phyloP scores from a whole-genome alignment of 768 basidiomycete genomes.

The Mycena rebaudengoi region DNA sequence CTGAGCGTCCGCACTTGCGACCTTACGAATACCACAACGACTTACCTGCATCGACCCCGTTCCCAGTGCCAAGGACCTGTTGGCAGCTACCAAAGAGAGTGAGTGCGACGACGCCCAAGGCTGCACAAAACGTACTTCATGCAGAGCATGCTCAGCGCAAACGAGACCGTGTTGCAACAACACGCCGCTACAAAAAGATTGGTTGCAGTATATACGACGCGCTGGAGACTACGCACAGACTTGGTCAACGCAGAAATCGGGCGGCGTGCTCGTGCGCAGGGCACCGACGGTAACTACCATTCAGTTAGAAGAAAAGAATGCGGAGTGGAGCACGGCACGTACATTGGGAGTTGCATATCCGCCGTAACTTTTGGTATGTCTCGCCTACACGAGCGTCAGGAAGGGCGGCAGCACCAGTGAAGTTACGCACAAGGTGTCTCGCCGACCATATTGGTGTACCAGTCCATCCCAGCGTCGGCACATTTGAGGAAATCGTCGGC shows the following conservation, averaged over 20 bases:
- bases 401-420: neutral
- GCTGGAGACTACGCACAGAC: constrained; percentile 13
- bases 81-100: constrained; percentile 24
- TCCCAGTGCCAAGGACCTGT: constrained; percentile 19
- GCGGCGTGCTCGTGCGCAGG: constrained; percentile 26
- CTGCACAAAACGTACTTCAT: constrained; percentile 26
- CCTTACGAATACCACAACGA: neutral
- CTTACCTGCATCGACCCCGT: constrained; percentile 11
- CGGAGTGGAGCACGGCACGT: constrained; percentile 14
- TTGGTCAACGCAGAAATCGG: constrained; percentile 35
- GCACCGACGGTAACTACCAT: constrained; percentile 23
- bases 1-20: neutral
- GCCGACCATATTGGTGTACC: constrained; percentile 36
- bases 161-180: constrained; percentile 34
- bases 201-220: neutral
- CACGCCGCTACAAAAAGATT: constrained; percentile 6
- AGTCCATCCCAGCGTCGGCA: constrained; percentile 32
- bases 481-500: constrained; percentile 32
- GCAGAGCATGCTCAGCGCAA: constrained; percentile 33
- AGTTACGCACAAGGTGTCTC: constrained; percentile 36
- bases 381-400: constrained; percentile 18
- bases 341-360: constrained; percentile 32
- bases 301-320: neutral
- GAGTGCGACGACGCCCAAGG: neutral
- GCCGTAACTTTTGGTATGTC: constrained; percentile 36